Percentiles rank a stretch among this genome's conserved stretches.
Evolutionary conservation across 2,329 filamentous ascomycete genomes (phyloP).

Genomic region (Plectosphaerella sp.): DNA sequence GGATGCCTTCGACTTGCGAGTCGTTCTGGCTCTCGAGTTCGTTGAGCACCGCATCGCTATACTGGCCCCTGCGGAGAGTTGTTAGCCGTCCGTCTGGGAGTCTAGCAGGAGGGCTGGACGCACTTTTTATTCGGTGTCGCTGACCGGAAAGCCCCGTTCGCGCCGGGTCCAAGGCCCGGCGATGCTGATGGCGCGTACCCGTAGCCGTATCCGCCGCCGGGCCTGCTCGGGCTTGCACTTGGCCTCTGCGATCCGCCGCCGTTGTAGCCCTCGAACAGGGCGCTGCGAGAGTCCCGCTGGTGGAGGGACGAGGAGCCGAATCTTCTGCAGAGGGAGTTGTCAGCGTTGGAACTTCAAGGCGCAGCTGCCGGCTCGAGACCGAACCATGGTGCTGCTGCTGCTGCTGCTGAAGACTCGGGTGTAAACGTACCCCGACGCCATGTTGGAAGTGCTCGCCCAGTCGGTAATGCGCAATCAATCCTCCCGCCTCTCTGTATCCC

Average conservation of each 20-base stretch:
- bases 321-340: conserved; percentile 22
- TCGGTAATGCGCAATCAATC: neutral
- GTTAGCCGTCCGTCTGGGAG: neutral
- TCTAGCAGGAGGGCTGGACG: conserved; percentile 10
- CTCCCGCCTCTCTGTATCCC: too few species aligned
- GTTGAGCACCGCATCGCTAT: conserved; percentile 85
- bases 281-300: conserved; percentile 68
- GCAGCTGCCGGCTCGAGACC: neutral
- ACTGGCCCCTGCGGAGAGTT: conserved; percentile 64
- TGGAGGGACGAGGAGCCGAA: conserved; percentile 66
- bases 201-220: conserved; percentile 50
- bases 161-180: conserved; percentile 22
- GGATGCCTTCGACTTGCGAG: conserved; percentile 80
- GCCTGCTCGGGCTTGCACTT: conserved; percentile 39
- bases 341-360: neutral
- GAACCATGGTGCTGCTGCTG: neutral
- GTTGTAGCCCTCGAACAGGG: conserved; percentile 72
- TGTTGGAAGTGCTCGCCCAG: neutral
- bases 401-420: neutral
- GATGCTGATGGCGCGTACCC: conserved; percentile 17
- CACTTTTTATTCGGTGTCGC: conserved; percentile 70
- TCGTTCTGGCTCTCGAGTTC: conserved; percentile 97
- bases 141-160: conserved; percentile 46
- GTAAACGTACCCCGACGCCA: neutral
- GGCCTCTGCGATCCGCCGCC: conserved; percentile 35